A percentile compares a stretch with the other conserved stretches of the same genome.
phyloP scores from a whole-genome alignment of 352 stramenopile genomes.

The Phytopythium ostracodes region DNA sequence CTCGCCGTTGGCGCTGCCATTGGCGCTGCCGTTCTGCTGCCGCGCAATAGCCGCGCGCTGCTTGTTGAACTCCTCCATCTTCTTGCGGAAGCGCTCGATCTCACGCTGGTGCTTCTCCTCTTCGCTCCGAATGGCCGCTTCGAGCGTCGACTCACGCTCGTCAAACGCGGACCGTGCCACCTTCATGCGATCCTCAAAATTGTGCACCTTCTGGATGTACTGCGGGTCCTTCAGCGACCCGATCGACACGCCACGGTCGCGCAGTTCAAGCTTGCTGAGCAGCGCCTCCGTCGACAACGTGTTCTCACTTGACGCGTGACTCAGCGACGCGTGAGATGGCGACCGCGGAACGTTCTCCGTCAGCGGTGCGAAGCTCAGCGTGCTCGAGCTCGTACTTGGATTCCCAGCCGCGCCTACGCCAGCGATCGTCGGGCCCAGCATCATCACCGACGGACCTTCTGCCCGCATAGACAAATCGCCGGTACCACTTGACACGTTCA shows the following conservation, averaged over 20 bases:
- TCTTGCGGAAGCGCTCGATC: constrained; percentile 75
- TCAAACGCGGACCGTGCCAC: constrained; percentile 53
- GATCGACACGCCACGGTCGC: constrained; percentile 57
- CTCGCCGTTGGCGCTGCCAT: constrained; percentile 20
- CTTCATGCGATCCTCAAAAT: constrained; percentile 63
- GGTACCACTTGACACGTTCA: neutral
- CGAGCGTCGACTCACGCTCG: constrained; percentile 65
- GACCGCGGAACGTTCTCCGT: constrained; percentile 29
- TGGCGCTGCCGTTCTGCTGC: constrained; percentile 38
- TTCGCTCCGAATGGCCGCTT: constrained; percentile 69
- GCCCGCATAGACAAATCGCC: neutral
- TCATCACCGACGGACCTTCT: constrained; percentile 16
- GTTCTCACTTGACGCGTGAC: constrained; percentile 46
- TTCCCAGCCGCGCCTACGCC: neutral
- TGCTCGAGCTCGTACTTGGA: constrained; percentile 23
- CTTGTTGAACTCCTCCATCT: constrained; percentile 84
- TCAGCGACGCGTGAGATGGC: constrained; percentile 21
- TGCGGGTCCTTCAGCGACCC: constrained; percentile 47
- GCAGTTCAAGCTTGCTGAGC: constrained; percentile 35
- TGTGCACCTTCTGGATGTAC: constrained; percentile 58
- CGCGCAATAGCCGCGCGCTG: constrained; percentile 63
- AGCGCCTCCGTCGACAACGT: constrained; percentile 34
- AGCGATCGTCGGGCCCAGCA: constrained; percentile 19
- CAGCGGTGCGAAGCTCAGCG: constrained; percentile 12
- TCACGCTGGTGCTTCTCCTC: constrained; percentile 82